Evolutionary conservation across 352 stramenopile genomes (phyloP), one percentile per base, ranked within the genome.

Genomic region (Hyaloperonospora brassicae): DNA sequence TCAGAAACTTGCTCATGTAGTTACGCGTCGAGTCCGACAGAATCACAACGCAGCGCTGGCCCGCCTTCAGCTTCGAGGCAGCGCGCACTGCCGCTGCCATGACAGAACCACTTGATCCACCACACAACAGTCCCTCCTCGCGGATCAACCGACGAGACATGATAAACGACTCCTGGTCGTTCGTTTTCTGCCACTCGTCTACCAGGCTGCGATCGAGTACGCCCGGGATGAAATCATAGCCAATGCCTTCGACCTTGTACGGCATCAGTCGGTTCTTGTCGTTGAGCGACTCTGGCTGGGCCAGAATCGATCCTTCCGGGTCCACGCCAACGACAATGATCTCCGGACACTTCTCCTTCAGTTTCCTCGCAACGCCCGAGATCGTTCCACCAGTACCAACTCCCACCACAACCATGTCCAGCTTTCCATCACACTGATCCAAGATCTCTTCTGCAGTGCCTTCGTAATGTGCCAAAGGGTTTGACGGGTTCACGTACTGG

Each of bases 1-100:
- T 95, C 21, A 98, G 57, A 56, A 96, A 97, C 73, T 98, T 98
- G 61, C 79, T 96, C 93, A 98, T 98, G 87, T 98, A 98, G 75
- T 98, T 98, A 23, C 94, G 76, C 17, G 96, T 95, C 44, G 81
- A 97, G 69, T 98, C 95, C 0, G 93, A 87, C 6, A 98, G 70
- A 35, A 98, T 71, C 10, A 98, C 89, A 7, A 98, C 93, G 61
- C 87, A 97, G 11, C 87, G 86, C 66, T 98, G 87, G 22, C 88
- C 93, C 50, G 79, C 62, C 50, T 78, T 77, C 17, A 98, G 74
- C 23, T 59, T 65, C 13, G 78, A 63, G 2, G 90, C 92, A 17
- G 87, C 89, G 27, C 81, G 65, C 9, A 98, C 56, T 2, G 89
- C 89, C 21, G 68, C 80, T 13, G 67, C 75, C 44, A 97, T 83